Percentiles rank a stretch among this genome's conserved stretches.
Conservation (phyloP, 2,329 filamentous ascomycete species). For the Thermochaetoides dissita region DNA sequence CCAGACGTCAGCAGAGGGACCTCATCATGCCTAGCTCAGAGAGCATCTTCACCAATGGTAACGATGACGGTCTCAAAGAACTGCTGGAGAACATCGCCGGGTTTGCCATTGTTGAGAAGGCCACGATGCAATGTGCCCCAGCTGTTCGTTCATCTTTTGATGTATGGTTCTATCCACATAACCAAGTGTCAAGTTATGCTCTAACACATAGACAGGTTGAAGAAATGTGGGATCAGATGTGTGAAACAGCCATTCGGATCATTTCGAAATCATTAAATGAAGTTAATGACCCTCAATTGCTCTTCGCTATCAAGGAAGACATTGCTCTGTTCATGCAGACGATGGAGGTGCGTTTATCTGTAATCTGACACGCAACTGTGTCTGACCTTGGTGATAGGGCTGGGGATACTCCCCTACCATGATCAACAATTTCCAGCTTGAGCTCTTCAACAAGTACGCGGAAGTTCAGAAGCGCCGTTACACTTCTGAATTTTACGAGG, state of each 20-base stretch:
- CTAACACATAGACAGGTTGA: slow-evolving; percentile 51
- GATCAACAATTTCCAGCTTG: slow-evolving; percentile 75
- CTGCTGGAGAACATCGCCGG: slow-evolving; percentile 87
- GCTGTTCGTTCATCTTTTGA: slow-evolving; percentile 72
- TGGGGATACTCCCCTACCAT: slow-evolving; percentile 78
- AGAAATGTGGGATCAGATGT: slow-evolving; percentile 97
- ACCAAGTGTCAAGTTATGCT: neutral
- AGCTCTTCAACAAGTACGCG: slow-evolving; percentile 84
- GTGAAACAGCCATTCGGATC: slow-evolving; percentile 67
- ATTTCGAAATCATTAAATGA: slow-evolving; percentile 66
- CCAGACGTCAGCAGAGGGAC: slow-evolving; percentile 81
- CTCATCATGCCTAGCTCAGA: slow-evolving; percentile 66
- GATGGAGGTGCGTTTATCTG: slow-evolving; percentile 58
- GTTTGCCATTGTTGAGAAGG: slow-evolving; percentile 91
- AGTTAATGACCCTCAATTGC: slow-evolving; percentile 74
- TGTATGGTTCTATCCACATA: slow-evolving; percentile 35
- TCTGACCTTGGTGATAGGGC: slow-evolving; percentile 34
- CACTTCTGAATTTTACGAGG: slow-evolving; percentile 87
- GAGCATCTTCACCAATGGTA: slow-evolving; percentile 68
- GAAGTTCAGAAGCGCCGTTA: slow-evolving; percentile 82
- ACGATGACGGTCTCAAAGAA: slow-evolving; percentile 75
- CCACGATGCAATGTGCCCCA: slow-evolving; percentile 75
- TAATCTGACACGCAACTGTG: too few species aligned
- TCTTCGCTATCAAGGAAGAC: slow-evolving; percentile 89
- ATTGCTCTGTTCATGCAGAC: slow-evolving; percentile 93